Conservation (phyloP, 441 rosid genomes). For the Monsonia emarginata region DNA sequence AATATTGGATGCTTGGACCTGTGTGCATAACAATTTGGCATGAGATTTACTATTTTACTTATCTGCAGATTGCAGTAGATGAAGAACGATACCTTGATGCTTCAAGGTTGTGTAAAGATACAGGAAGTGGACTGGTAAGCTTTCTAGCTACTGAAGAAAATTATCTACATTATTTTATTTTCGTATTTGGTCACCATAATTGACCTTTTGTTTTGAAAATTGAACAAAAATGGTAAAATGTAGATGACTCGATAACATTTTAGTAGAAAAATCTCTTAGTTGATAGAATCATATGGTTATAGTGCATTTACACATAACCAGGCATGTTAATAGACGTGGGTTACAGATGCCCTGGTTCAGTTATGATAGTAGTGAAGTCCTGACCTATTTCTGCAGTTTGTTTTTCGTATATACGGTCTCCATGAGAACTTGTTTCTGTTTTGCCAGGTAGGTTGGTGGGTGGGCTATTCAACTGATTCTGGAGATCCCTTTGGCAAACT, state of each 20-base stretch:
- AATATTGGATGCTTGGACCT: not conserved
- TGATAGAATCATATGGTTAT: not conserved
- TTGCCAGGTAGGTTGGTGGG: conserved; percentile 95
- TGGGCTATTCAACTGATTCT: conserved; percentile 64
- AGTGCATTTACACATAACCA: not conserved
- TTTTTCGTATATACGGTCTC: not conserved
- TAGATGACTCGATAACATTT: not conserved
- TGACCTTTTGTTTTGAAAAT: not conserved
- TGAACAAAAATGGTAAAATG: not conserved
- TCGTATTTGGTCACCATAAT: not conserved
- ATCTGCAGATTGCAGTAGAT: conserved; percentile 49
- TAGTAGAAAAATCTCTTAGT: not conserved
- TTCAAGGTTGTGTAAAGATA: conserved; percentile 51
- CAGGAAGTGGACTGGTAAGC: conserved; percentile 89
- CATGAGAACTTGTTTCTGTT: conserved; percentile 11
- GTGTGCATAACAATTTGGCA: conserved; percentile 10
- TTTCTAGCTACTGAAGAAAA: conserved; percentile 2
- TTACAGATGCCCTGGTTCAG: not conserved
- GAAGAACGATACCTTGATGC: conserved; percentile 90
- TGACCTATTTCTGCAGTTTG: not conserved
- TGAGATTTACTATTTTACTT: conserved; percentile 16
- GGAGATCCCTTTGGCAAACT: conserved; percentile 80
- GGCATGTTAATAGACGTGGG: not conserved
- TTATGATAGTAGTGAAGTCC: not conserved
- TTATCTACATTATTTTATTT: not conserved